Conservation (phyloP, 164 flowering plant genomes). For the Aristolochia contorta region DNA sequence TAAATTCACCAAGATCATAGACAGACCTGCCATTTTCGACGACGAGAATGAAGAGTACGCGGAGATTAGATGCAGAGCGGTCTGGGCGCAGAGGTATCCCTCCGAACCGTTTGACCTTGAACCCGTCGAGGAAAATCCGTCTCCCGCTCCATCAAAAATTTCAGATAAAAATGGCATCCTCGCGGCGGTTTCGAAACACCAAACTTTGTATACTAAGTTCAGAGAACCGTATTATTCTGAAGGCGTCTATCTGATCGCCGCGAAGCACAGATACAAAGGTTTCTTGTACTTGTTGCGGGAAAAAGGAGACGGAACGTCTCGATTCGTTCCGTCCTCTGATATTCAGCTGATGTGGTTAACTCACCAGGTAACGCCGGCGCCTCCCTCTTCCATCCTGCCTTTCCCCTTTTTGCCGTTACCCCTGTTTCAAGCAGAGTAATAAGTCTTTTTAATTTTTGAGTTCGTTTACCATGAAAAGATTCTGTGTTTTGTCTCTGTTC, state of each 20-base stretch:
- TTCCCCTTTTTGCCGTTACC: neutral
- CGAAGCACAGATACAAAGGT: constrained; percentile 61
- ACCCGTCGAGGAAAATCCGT: neutral
- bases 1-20: constrained; percentile 58
- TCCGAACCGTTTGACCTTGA: constrained; percentile 65
- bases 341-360: constrained; percentile 77
- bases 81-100: constrained; percentile 63
- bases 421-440: neutral
- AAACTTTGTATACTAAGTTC: constrained; percentile 31
- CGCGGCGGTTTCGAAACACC: constrained; percentile 29
- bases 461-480: neutral
- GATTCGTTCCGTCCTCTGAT: constrained; percentile 65
- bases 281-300: constrained; percentile 47
- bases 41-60: constrained; percentile 90
- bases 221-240: constrained; percentile 58
- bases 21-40: constrained; percentile 61
- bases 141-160: neutral
- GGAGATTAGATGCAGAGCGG: constrained; percentile 52
- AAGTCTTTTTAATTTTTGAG: neutral
- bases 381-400: neutral
- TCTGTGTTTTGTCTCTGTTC: neutral
- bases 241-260: constrained; percentile 60
- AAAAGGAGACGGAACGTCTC: constrained; percentile 26
- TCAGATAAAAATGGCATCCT: constrained; percentile 26
- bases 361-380: constrained; percentile 46